phyloP scores from a whole-genome alignment of 768 basidiomycete genomes.

The Naganishia randhawae region DNA sequence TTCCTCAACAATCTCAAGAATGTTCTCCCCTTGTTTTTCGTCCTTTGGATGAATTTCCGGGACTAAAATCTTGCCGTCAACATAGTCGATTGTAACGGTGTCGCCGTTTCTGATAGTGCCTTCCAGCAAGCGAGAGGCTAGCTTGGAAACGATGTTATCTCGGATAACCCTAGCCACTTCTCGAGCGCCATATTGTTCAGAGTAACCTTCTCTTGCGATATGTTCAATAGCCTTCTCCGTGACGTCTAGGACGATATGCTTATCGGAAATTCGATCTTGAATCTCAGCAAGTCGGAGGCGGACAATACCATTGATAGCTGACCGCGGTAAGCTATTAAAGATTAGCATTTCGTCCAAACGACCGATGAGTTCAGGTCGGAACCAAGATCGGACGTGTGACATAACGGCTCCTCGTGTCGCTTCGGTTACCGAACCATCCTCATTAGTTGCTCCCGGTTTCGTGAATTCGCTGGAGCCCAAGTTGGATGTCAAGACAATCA shows the following conservation, averaged over 20 bases:
- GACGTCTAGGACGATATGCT: constrained; percentile 69
- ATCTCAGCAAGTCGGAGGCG: constrained; percentile 72
- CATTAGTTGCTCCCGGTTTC: constrained; percentile 61
- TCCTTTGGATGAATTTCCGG: constrained; percentile 64
- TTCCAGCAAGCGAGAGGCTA: constrained; percentile 72
- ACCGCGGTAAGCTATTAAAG: constrained; percentile 80
- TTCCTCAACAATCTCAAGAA: constrained; percentile 22
- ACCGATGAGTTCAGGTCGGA: constrained; percentile 86
- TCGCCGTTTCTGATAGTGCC: constrained; percentile 79
- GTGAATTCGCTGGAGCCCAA: constrained; percentile 58
- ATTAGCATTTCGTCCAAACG: constrained; percentile 65
- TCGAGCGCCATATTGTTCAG: constrained; percentile 78
- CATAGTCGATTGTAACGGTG: constrained; percentile 59
- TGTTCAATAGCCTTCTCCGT: constrained; percentile 62
- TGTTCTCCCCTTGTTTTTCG: constrained; percentile 20
- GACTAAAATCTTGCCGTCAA: constrained; percentile 57
- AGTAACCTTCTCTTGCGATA: constrained; percentile 75
- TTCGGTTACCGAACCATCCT: constrained; percentile 62
- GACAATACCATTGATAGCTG: constrained; percentile 74
- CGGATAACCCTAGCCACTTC: constrained; percentile 82
- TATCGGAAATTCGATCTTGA: constrained; percentile 60
- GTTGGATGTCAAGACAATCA: constrained; percentile 85
- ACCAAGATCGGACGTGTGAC: constrained; percentile 69
- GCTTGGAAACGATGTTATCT: constrained; percentile 72
- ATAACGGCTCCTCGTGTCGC: constrained; percentile 67